Evolutionary conservation across 2,329 filamentous ascomycete genomes (phyloP).

Genomic region (Pyrenophora seminiperda): DNA sequence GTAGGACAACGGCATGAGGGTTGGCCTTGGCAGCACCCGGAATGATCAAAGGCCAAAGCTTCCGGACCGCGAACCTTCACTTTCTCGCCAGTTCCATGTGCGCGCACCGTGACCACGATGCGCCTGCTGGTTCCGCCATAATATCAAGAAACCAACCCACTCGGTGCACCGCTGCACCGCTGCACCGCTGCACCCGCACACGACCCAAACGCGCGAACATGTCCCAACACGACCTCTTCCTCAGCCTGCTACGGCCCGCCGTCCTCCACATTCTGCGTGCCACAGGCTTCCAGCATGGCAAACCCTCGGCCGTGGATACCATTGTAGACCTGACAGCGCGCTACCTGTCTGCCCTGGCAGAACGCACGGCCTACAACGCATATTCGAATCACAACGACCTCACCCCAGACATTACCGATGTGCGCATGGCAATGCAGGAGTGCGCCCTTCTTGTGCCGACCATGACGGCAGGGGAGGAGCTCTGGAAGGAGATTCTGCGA

Average conservation of each 20-base stretch:
- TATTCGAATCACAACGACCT: constrained; percentile 70
- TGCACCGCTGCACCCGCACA: no score
- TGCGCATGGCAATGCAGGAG: constrained; percentile 84
- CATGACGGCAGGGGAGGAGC: constrained; percentile 69
- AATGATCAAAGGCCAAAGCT: constrained; percentile 30
- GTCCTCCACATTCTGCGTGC: constrained; percentile 91
- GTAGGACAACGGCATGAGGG: constrained; percentile 1
- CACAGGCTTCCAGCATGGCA: constrained; percentile 83
- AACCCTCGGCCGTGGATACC: constrained; percentile 81
- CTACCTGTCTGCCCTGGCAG: constrained; percentile 77
- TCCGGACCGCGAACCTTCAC: constrained; percentile 19
- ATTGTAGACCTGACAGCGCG: constrained; percentile 84
- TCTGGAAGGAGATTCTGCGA: constrained; percentile 60
- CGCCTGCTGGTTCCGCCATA: constrained; percentile 29
- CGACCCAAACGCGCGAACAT: constrained; percentile 29
- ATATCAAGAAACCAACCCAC: constrained; percentile 15
- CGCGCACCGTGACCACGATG: constrained; percentile 22
- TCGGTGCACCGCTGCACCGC: constrained; percentile 26
- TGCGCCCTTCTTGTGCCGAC: constrained; percentile 75
- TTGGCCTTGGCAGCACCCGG: constrained; percentile 23
- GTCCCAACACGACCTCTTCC: constrained; percentile 60
- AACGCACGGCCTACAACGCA: constrained; percentile 73
- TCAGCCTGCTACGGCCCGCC: constrained; percentile 81
- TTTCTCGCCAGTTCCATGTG: constrained; percentile 9
- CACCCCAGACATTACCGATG: constrained; percentile 71